Conservation (phyloP, 2,329 filamentous ascomycete genomes). For the Fonsecaea erecta region DNA sequence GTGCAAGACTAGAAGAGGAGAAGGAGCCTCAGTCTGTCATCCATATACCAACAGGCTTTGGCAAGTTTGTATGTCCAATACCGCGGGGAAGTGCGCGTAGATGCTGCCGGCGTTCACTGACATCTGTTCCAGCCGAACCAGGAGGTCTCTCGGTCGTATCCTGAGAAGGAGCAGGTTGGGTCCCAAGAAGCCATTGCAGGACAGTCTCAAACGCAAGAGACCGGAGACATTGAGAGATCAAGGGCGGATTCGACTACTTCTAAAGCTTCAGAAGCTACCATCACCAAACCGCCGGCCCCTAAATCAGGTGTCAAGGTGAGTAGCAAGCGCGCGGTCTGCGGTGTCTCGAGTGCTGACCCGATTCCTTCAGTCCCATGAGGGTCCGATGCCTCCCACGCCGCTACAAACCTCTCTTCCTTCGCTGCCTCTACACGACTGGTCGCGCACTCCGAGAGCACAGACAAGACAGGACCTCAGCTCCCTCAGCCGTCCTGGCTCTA, state of each 20-base stretch:
- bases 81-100: background rate
- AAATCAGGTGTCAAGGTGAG: conserved; percentile 20
- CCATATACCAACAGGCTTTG: conserved; percentile 83
- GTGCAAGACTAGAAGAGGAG: conserved; percentile 67
- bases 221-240: conserved; percentile 26
- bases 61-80: conserved; percentile 59
- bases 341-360: background rate
- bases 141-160: conserved; percentile 11
- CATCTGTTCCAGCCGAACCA: conserved; percentile 16
- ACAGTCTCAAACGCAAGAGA: conserved; percentile 5
- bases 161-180: background rate
- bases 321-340: background rate
- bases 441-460: conserved; percentile 37
- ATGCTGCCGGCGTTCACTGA: conserved; percentile 4
- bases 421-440: conserved; percentile 36
- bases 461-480: conserved; percentile 40
- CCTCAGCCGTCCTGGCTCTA: conserved; percentile 40
- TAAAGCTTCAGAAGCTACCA: conserved; percentile 30
- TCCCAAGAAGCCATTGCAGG: conserved; percentile 4
- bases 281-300: conserved; percentile 20
- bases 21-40: conserved; percentile 78
- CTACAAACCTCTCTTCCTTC: conserved; percentile 35
- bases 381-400: conserved; percentile 34
- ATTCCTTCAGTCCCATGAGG: conserved; percentile 23
- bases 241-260: conserved; percentile 29